Base-by-base conservation (phyloP, 169 alveolate genomes). In the Plasmodium malariae region DNA sequence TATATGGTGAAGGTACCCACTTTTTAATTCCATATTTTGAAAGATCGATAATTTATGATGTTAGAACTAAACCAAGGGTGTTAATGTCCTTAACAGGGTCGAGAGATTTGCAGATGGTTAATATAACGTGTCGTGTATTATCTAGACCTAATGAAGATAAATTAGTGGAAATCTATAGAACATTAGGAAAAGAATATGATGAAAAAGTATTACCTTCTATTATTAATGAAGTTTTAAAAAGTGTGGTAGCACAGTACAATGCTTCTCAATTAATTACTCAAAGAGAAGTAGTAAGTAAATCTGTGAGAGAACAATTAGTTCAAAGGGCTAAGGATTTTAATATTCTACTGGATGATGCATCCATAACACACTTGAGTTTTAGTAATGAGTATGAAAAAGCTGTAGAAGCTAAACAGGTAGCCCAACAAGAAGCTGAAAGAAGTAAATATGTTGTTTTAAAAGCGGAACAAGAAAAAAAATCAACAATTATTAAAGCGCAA, bases 401-500 rank as follows among this genome's bases (percentile, higher is more conserved):
- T 1, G 99, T 98, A 45, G 99, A 98, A 95, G 97, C 99, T 34
- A 98, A 98, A 94, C 99, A 98, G 93, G 99, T 98, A 14, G 99
- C 99, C 9, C 98, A 97, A 91, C 99, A 98, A 92, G 98, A 97
- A 71, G 99, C 99, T 6, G 99, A 98, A 93, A 94, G 98, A 87
- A 98, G 99, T 37, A 98, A 97, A 96, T 98, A 96, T 93, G 83
- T 97, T 24, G 99, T 98, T 54, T 95, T 96, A 88, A 94, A 97
- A 92, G 99, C 99, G 2, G 95, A 94, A 63, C 98, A 98, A 89
- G 99, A 97, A 92, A 98, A 98, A 93, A 97, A 97, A 91, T 91
- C 97, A 70, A 97, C 97, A 43, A 97, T 98, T 74, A 98, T 98
- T 88, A 98, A 95, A 92, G 99, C 99, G 17, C 96, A 97, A 95